These are phyloP conservation scores for Mentha longifolia DNA, from an alignment of 257 asterid species.

Conservation along the genomic window DNA sequence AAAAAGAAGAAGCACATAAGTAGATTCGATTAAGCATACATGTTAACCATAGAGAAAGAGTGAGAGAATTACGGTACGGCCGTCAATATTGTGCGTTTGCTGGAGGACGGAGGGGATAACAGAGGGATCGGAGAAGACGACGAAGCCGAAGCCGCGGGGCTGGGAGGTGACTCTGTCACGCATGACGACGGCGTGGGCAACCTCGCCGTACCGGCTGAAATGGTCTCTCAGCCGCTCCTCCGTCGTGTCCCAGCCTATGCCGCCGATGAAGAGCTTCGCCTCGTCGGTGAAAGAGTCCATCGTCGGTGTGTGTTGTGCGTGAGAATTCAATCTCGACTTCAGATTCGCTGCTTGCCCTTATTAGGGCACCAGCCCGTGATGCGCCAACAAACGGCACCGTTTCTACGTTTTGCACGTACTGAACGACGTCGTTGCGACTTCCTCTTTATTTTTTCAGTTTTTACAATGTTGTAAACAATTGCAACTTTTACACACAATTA, in stretches of 20 bases:
- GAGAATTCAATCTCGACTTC: slow-evolving; percentile 23
- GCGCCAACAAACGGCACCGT: slow-evolving; percentile 11
- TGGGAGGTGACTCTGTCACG: slow-evolving; percentile 38
- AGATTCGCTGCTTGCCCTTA: slow-evolving; percentile 26
- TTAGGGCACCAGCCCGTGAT: slow-evolving; percentile 22
- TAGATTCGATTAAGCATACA: slow-evolving; percentile 16
- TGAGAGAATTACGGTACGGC: slow-evolving; percentile 43
- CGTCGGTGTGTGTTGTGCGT: slow-evolving; percentile 23
- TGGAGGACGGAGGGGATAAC: slow-evolving; percentile 40
- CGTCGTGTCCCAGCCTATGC: slow-evolving; percentile 46
- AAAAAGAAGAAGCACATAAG: background rate
- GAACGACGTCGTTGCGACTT: background rate
- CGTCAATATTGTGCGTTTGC: slow-evolving; percentile 45
- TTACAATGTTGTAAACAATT: too few species aligned
- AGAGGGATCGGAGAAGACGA: slow-evolving; percentile 46
- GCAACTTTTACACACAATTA: too few species aligned
- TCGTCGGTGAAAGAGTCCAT: slow-evolving; percentile 38
- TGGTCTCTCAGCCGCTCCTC: slow-evolving; percentile 41
- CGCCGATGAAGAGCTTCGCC: slow-evolving; percentile 49
- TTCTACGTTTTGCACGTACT: background rate
- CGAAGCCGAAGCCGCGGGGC: slow-evolving; percentile 49
- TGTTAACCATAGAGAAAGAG: background rate
- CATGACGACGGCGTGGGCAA: slow-evolving; percentile 38
- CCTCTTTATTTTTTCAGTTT: background rate
- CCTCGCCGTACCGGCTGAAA: slow-evolving; percentile 44